phyloP scores from a whole-genome alignment of 2,329 filamentous ascomycete genomes.

The Sordariomycetes sp. region DNA sequence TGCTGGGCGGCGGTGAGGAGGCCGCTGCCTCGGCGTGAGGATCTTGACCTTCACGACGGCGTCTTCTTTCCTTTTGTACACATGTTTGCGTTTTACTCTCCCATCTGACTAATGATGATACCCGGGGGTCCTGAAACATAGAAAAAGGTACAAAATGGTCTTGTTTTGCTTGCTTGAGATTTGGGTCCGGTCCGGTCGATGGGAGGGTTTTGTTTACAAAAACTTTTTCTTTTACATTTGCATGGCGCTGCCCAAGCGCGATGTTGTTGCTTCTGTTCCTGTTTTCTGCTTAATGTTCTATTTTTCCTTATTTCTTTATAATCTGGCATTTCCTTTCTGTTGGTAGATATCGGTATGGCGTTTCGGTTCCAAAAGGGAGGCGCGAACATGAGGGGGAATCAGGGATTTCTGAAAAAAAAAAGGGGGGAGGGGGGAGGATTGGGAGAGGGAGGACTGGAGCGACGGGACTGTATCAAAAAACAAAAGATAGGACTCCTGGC shows the following conservation, averaged over 20 bases:
- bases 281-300: not conserved
- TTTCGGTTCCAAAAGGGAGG: not conserved
- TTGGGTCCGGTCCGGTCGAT: conserved; percentile 4
- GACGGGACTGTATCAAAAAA: not conserved
- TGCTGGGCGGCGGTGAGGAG: conserved; percentile 42
- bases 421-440: not conserved
- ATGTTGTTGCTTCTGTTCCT: not conserved
- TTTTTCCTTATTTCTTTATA: not conserved
- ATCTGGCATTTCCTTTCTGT: not conserved
- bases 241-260: not conserved
- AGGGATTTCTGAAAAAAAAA: not conserved
- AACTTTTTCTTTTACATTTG: not conserved
- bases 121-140: not conserved
- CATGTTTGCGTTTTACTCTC: conserved; percentile 2
- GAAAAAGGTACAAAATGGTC: not conserved
- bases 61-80: not conserved
- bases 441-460: not conserved
- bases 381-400: not conserved
- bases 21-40: not conserved
- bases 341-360: not conserved
- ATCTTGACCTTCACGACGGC: not conserved
- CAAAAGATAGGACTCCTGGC: not conserved
- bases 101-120: conserved; percentile 5
- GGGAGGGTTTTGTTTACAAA: not conserved
- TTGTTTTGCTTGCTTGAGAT: not conserved